Conservation (phyloP, 192 early-diverging fungal species). For the Mortierella hygrophila region DNA sequence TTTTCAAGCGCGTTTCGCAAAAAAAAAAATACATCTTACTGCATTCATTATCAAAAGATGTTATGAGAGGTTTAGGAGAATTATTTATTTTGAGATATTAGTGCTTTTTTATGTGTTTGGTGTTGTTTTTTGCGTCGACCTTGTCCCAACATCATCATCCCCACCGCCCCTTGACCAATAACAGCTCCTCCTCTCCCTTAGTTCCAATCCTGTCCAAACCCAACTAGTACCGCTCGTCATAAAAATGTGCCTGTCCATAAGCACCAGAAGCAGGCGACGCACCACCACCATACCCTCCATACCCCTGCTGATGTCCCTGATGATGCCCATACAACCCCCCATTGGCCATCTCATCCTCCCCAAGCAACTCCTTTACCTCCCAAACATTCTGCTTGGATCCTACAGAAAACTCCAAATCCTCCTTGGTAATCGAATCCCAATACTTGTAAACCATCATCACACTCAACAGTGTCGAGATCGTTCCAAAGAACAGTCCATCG, state of each 20-base stretch:
- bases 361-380: constrained; percentile 83
- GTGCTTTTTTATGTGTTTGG: too few relatives aligned
- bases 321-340: constrained; percentile 42
- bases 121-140: too few relatives aligned
- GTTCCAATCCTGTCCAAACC: too few relatives aligned
- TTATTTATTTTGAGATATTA: too few relatives aligned
- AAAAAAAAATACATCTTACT: too few relatives aligned
- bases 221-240: constrained; percentile 28
- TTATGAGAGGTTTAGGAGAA: too few relatives aligned
- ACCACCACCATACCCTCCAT: constrained; percentile 5
- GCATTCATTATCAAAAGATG: too few relatives aligned
- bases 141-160: too few relatives aligned
- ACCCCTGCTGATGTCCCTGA: constrained; percentile 32
- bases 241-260: constrained; percentile 45
- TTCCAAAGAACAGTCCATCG: constrained; percentile 97
- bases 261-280: constrained; percentile 20
- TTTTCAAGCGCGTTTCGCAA: too few relatives aligned
- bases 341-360: constrained; percentile 62
- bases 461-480: constrained; percentile 88
- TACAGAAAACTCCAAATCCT: constrained; percentile 94
- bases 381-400: constrained; percentile 82
- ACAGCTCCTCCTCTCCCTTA: too few relatives aligned
- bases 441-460: constrained; percentile 99
- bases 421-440: constrained; percentile 99
- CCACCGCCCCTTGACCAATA: too few relatives aligned